These are phyloP conservation scores for Sicyos edulis DNA, from an alignment of 306 rosid species.

Conservation along the genomic window DNA sequence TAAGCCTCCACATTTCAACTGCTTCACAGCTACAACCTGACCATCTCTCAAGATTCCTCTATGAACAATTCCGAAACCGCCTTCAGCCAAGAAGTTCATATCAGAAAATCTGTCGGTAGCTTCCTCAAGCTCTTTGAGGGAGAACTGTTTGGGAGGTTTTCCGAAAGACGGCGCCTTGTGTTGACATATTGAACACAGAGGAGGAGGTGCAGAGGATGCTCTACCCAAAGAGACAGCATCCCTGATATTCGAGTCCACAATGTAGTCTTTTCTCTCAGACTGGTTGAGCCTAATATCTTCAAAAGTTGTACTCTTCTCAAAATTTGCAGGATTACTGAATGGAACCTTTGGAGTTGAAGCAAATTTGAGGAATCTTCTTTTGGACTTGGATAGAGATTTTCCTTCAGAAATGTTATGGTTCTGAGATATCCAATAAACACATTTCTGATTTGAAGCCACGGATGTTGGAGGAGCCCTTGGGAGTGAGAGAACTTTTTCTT, in stretches of 20 bases:
- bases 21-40: constrained; percentile 92
- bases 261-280: constrained; percentile 36
- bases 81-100: constrained; percentile 63
- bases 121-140: constrained; percentile 61
- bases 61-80: constrained; percentile 85
- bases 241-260: constrained; percentile 39
- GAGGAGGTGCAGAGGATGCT: constrained; percentile 72
- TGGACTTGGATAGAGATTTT: constrained; percentile 36
- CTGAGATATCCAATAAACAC: constrained; percentile 50
- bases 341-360: constrained; percentile 49
- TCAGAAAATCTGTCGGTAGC: constrained; percentile 73
- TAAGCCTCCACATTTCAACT: constrained; percentile 67
- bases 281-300: constrained; percentile 31
- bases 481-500: constrained; percentile 37
- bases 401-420: constrained; percentile 37
- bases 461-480: constrained; percentile 35
- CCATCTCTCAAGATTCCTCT: constrained; percentile 71
- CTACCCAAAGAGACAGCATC: constrained; percentile 66
- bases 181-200: constrained; percentile 80
- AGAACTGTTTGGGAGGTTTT: constrained; percentile 84
- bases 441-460: constrained; percentile 32
- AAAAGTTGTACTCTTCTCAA: constrained; percentile 10
- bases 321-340: constrained; percentile 27
- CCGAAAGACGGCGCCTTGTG: constrained; percentile 83
- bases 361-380: constrained; percentile 26